Evolutionary conservation across 768 basidiomycete species (phyloP).

Genomic region (Krasilnikovozyma curviuscula): DNA sequence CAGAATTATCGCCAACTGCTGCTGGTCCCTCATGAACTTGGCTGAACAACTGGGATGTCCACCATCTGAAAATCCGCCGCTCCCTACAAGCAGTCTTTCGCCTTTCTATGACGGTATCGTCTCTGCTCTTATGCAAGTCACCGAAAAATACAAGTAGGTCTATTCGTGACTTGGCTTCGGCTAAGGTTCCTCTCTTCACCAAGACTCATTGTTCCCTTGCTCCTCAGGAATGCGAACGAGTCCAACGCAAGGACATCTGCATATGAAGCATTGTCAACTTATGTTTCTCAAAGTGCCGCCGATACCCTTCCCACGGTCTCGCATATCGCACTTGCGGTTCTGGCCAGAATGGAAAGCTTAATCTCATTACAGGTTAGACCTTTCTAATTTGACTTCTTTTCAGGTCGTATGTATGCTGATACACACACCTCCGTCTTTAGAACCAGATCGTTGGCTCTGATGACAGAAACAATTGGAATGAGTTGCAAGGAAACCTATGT

Average conservation of each 20-base stretch:
- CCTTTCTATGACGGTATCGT: constrained; percentile 79
- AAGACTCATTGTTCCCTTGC: background rate
- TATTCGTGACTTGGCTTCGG: constrained; percentile 16
- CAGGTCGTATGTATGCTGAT: background rate
- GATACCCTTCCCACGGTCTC: constrained; percentile 67
- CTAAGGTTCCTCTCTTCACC: background rate
- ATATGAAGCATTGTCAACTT: constrained; percentile 84
- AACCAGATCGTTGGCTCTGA: constrained; percentile 87
- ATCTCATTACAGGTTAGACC: constrained; percentile 52
- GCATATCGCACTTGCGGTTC: constrained; percentile 56
- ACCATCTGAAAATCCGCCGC: constrained; percentile 43
- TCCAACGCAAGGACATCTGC: constrained; percentile 84
- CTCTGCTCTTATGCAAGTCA: constrained; percentile 59
- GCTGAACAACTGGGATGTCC: constrained; percentile 67
- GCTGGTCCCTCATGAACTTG: constrained; percentile 90
- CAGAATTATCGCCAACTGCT: constrained; percentile 77
- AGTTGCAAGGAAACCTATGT: constrained; percentile 87
- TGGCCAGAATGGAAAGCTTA: constrained; percentile 79
- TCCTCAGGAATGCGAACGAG: constrained; percentile 50
- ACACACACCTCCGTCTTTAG: constrained; percentile 25
- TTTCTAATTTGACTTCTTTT: background rate
- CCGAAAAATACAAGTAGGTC: constrained; percentile 45
- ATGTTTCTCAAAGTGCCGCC: constrained; percentile 55
- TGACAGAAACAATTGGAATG: constrained; percentile 97
- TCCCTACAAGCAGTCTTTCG: constrained; percentile 47